These are phyloP conservation scores for Dactylellina leptospora DNA, from an alignment of 2,329 filamentous ascomycete genomes.

Conservation along the genomic window DNA sequence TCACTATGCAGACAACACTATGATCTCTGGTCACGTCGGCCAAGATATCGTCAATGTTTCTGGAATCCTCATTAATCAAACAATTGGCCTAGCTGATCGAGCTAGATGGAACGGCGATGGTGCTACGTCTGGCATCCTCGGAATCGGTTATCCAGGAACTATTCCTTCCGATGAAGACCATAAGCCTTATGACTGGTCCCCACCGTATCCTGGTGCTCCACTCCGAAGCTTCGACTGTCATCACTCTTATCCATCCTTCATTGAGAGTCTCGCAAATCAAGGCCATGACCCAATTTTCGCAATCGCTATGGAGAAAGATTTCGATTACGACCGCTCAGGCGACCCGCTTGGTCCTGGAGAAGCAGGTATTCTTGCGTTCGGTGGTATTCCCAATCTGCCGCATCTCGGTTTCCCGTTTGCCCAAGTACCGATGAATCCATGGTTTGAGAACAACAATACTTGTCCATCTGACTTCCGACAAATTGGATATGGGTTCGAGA, in stretches of 20 bases:
- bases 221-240: slow-evolving; percentile 31
- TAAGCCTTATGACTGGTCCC: slow-evolving; percentile 29
- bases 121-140: slow-evolving; percentile 28
- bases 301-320: slow-evolving; percentile 10
- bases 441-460: not conserved
- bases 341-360: not conserved
- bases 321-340: not conserved
- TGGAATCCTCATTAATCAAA: slow-evolving; percentile 25
- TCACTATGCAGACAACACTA: slow-evolving; percentile 4
- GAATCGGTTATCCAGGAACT: slow-evolving; percentile 40
- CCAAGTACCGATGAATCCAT: slow-evolving; percentile 29
- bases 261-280: slow-evolving; percentile 22
- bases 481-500: slow-evolving; percentile 40
- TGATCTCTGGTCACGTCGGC: slow-evolving; percentile 15
- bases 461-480: slow-evolving; percentile 27
- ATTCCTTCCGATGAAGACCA: slow-evolving; percentile 28
- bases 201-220: not conserved
- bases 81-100: slow-evolving; percentile 1
- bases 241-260: slow-evolving; percentile 30
- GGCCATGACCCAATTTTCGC: slow-evolving; percentile 30
- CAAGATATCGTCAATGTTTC: slow-evolving; percentile 30
- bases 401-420: slow-evolving; percentile 34
- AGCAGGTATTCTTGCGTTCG: slow-evolving; percentile 24
- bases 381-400: slow-evolving; percentile 25
- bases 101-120: slow-evolving; percentile 20